These are phyloP conservation scores for Vaccinium corymbosum DNA, from an alignment of 148 eudicot species.

Conservation along the genomic window DNA sequence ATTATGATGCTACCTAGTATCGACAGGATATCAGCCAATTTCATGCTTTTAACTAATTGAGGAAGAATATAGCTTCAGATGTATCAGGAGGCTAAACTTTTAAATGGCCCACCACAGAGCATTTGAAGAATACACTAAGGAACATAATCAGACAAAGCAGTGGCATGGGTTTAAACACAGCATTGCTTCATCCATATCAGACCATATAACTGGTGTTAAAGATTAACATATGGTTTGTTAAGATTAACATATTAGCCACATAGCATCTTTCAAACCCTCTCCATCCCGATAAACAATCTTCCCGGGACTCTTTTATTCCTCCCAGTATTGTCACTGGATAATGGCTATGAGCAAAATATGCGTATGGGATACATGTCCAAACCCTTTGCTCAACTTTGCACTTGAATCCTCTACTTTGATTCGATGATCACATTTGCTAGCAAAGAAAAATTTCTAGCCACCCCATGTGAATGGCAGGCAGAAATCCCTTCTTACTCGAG, in stretches of 20 bases:
- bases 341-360: neutral
- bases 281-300: neutral
- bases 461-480: neutral
- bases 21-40: neutral
- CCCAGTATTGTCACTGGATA: neutral
- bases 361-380: neutral
- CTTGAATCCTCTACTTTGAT: neutral
- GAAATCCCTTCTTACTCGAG: neutral
- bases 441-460: neutral
- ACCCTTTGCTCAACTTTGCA: neutral
- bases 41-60: neutral
- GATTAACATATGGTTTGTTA: neutral
- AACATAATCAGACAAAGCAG: neutral
- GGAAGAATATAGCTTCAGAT: neutral
- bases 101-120: neutral
- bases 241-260: neutral
- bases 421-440: neutral
- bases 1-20: neutral
- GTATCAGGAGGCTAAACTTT: neutral
- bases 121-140: neutral
- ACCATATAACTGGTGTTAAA: neutral
- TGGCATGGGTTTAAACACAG: neutral
- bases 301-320: neutral
- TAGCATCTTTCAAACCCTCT: neutral
- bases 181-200: neutral